Evolutionary conservation across 2,329 filamentous ascomycete species (phyloP).

Genomic region (Botryotinia convoluta): DNA sequence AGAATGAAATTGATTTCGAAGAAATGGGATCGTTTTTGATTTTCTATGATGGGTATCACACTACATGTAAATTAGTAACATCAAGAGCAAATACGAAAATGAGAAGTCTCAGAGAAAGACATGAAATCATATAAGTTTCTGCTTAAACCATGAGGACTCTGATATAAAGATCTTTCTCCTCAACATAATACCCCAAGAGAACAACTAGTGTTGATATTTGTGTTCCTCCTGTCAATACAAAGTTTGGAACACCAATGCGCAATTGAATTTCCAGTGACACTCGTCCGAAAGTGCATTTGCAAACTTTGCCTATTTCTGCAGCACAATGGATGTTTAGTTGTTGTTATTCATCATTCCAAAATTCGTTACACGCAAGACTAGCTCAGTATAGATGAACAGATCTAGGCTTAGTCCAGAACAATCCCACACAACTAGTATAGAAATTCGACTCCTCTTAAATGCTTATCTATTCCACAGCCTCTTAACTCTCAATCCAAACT

Average conservation of each 20-base stretch:
- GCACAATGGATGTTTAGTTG: neutral
- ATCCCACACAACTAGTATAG: neutral
- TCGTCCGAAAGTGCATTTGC: no score
- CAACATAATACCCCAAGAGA: neutral
- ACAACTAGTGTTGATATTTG: neutral
- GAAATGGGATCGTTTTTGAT: no score
- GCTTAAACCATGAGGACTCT: neutral
- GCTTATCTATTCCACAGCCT: neutral
- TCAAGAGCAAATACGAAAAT: neutral
- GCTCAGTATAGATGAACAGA: neutral
- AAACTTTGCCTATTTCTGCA: neutral
- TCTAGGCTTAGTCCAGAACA: neutral
- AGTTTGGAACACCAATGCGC: neutral
- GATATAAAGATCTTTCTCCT: neutral
- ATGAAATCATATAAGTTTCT: rapidly evolving
- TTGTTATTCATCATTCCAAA: neutral
- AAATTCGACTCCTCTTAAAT: no score
- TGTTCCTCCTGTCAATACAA: neutral
- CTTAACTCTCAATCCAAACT: neutral
- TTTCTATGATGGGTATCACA: neutral
- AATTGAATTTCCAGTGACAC: neutral
- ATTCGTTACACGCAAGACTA: neutral
- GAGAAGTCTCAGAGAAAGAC: neutral
- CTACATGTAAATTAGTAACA: neutral
- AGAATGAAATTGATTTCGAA: neutral